Base-by-base conservation (phyloP, 148 eudicot species). In the Camellia japonica region DNA sequence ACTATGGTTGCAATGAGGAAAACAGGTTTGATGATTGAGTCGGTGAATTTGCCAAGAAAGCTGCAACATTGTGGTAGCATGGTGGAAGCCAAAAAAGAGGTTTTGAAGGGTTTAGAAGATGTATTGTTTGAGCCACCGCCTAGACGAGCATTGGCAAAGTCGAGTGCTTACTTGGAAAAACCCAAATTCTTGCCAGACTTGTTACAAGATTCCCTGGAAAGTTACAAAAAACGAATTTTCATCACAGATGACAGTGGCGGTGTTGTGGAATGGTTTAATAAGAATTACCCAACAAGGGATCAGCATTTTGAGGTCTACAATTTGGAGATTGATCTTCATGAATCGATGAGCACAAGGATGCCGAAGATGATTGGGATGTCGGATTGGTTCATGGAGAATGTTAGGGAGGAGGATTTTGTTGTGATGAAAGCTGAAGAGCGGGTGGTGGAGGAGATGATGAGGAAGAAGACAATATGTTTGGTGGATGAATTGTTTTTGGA, bases 401-500 rank as follows among this genome's bases (percentile, higher is more conserved):
- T 72, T 6, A 74, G 54, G 79, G 58, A 74, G 38, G 87, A 78
- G 51, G 87, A 84, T 52, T 84, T 73, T 61, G 82, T 84, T 41
- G 87, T 84, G 43, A 78, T 84, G 87, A 87, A 87, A 77, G 89
- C 89, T 8, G 89, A 84, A 56, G 85, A 79, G 7, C 46, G 46
- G 20, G 19, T 82, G 59, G 85, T 82, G 62, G 87, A 87, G 83
- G 82, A 80, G 79, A 82, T 85, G 90, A 72, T 83, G 23, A 80
- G 71, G 72, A 82, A 85, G 55, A 78, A 80, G 79, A 85, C 79
- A 0, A 71, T 85, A 44, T 78, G 73, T 75, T 66, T 85, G 47
- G 90, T 87, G 46, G 90, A 87, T 68, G 90, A 87, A 47, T 46
- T 87, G 78, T 87, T 87, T 16, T 13, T 87, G 69, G 86, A 85